Evolutionary conservation across 2,329 filamentous ascomycete genomes (phyloP), one percentile per base, ranked within the genome.

Genomic region (Claviceps cyperi): DNA sequence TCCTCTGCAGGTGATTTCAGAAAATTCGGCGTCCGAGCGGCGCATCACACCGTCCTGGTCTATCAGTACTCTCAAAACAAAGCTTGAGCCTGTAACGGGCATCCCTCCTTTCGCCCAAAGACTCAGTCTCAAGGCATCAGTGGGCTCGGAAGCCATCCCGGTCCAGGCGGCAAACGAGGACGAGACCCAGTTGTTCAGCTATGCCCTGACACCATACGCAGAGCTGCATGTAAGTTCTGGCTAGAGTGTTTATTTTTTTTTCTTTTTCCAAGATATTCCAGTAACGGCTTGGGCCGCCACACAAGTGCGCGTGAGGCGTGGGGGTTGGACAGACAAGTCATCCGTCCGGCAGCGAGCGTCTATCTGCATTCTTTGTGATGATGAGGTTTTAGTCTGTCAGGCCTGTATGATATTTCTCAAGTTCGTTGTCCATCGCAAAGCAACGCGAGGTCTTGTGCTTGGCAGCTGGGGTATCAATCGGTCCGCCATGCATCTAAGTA

Each of bases 31-130:
- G 46, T 90, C 88, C 48, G 92, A 98, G 70, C 85, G 91, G 54
- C 86, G 92, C 57, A 81, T 97, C 64, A 91, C 87, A 24, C 91
- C 91, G 14, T 84, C 90, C 57, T 98, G 92, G 92, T 84, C 83
- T 54, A 84, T 98, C 62, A 74, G 77, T 50, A 82, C 87, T 60
- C 76, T 97, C 59, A 95, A 91, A 70, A 69, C 75, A 49, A 94
- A 92, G 66, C 81, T 98, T 48, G 91, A 97, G 68, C 84, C 88
- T 54, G 83, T 97, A 68, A 97, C 91, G 2, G 92, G 92, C 54
- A 81, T 97, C 38, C 91, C 92, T 15, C 86, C 90, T 11, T 77
- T 76, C 32, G 81, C 76, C 53, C 92, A 97, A 66, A 79, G 74
- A 54, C 76, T 98, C 54, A 81, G 74, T 32, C 73, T 96, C 62